Conservation (phyloP, 129 eudicot genomes). For the sunflower (Helianthus annuus) region DNA sequence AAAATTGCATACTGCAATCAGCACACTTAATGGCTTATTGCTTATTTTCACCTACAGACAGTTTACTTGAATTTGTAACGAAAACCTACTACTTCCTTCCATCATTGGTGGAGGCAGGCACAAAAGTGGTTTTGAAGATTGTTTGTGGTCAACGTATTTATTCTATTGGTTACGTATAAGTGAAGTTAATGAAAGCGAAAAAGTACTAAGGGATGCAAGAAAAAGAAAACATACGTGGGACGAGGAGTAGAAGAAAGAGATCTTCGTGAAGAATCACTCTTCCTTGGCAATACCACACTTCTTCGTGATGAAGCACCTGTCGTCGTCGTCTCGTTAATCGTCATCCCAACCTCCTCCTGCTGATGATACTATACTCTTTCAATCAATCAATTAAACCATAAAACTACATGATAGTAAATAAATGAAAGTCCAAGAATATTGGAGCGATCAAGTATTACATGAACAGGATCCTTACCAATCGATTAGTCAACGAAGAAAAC, state of each 20-base stretch:
- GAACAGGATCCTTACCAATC: neutral
- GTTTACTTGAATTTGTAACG: neutral
- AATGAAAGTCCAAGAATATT: neutral
- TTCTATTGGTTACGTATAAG: neutral
- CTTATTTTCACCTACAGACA: neutral
- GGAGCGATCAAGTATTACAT: neutral
- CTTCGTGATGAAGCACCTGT: slow-evolving; percentile 46
- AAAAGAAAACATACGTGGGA: slow-evolving; percentile 48
- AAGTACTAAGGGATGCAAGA: too few species aligned
- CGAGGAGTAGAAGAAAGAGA: slow-evolving; percentile 64
- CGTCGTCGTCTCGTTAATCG: slow-evolving; percentile 47
- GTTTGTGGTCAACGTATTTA: slow-evolving; percentile 21
- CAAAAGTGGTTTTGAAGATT: neutral
- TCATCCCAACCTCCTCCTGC: slow-evolving; percentile 41
- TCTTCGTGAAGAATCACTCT: slow-evolving; percentile 42
- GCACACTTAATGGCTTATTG: neutral
- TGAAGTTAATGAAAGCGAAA: too few species aligned
- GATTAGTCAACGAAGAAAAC: slow-evolving; percentile 18
- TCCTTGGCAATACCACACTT: slow-evolving; percentile 56
- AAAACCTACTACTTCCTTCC: too few species aligned
- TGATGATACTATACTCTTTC: neutral
- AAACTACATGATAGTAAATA: neutral
- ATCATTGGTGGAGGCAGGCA: neutral
- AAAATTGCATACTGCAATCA: neutral
- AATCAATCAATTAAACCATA: slow-evolving; percentile 17